A percentile compares a stretch with the other conserved stretches of the same genome.
phyloP scores from a whole-genome alignment of 805 yeast species.

The Candida vaughaniae region DNA sequence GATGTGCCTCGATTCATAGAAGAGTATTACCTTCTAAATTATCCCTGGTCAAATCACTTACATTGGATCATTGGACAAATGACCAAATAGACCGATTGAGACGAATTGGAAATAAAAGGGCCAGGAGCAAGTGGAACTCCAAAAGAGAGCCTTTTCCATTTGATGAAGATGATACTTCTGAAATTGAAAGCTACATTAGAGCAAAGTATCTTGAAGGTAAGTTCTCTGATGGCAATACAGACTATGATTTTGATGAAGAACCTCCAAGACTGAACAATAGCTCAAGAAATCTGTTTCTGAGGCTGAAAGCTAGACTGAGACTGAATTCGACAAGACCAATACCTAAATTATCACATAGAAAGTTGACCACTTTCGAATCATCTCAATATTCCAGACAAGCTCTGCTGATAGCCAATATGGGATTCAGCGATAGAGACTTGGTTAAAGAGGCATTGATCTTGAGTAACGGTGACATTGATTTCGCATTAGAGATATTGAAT shows the following conservation, averaged over 20 bases:
- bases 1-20: slow-evolving; percentile 80
- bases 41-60: slow-evolving; percentile 68
- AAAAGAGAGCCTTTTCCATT: slow-evolving; percentile 66
- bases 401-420: slow-evolving; percentile 46
- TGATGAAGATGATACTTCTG: slow-evolving; percentile 62
- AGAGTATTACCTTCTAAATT: slow-evolving; percentile 56
- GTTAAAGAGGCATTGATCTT: slow-evolving; percentile 62
- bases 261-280: slow-evolving; percentile 1
- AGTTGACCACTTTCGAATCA: slow-evolving; percentile 53
- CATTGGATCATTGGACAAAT: slow-evolving; percentile 67
- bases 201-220: slow-evolving; percentile 69
- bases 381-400: slow-evolving; percentile 51
- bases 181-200: slow-evolving; percentile 57
- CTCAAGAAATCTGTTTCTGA: slow-evolving; percentile 3
- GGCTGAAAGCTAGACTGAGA: slow-evolving; percentile 21
- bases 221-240: slow-evolving; percentile 25
- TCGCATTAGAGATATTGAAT: slow-evolving; percentile 58
- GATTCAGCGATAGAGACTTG: slow-evolving; percentile 55
- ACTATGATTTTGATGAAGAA: slow-evolving; percentile 21
- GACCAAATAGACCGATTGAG: slow-evolving; percentile 49
- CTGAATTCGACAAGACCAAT: slow-evolving; percentile 16
- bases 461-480: slow-evolving; percentile 56
- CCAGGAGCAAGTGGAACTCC: slow-evolving; percentile 66
- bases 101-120: slow-evolving; percentile 61
- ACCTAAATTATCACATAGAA: slow-evolving; percentile 49